phyloP scores from a whole-genome alignment of 2,329 filamentous ascomycete species.

The Stachybotrys chartarum region DNA sequence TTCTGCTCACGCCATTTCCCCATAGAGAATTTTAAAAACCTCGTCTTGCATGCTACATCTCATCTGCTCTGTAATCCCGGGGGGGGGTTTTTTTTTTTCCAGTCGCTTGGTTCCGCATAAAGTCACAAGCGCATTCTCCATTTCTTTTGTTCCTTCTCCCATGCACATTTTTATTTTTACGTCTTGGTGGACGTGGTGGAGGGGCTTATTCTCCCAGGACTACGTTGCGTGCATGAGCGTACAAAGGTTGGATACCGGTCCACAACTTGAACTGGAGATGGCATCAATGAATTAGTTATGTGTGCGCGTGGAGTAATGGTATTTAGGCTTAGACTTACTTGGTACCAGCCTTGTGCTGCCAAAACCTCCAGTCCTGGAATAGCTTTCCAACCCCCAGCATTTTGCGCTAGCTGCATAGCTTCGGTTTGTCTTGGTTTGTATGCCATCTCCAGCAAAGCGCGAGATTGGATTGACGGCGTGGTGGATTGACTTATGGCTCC shows the following conservation, averaged over 20 bases:
- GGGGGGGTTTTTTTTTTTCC: no score
- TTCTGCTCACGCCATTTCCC: no score
- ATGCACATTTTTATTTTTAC: neutral
- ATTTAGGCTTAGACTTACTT: slow-evolving; percentile 43
- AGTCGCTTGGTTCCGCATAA: no score
- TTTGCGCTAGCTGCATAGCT: slow-evolving; percentile 75
- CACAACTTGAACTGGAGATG: slow-evolving; percentile 64
- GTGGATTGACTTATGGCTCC: slow-evolving; percentile 38
- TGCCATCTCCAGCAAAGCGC: slow-evolving; percentile 85
- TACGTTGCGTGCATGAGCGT: slow-evolving; percentile 57
- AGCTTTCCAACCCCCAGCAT: slow-evolving; percentile 66
- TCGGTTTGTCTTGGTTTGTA: slow-evolving; percentile 84
- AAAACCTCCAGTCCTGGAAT: slow-evolving; percentile 86
- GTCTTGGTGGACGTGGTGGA: neutral
- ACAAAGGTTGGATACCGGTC: slow-evolving; percentile 74
- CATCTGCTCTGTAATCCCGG: no score
- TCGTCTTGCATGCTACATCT: no score
- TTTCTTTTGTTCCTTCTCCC: neutral
- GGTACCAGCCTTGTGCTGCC: slow-evolving; percentile 81
- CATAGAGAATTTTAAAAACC: no score
- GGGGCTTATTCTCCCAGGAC: slow-evolving; percentile 33
- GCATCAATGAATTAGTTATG: neutral
- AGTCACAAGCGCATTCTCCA: no score
- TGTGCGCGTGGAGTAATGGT: neutral
- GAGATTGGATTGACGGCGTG: slow-evolving; percentile 28